Percentiles rank a stretch among this genome's conserved stretches.
phyloP scores from a whole-genome alignment of 2,329 filamentous ascomycete species.

The Elsinoe perseae region DNA sequence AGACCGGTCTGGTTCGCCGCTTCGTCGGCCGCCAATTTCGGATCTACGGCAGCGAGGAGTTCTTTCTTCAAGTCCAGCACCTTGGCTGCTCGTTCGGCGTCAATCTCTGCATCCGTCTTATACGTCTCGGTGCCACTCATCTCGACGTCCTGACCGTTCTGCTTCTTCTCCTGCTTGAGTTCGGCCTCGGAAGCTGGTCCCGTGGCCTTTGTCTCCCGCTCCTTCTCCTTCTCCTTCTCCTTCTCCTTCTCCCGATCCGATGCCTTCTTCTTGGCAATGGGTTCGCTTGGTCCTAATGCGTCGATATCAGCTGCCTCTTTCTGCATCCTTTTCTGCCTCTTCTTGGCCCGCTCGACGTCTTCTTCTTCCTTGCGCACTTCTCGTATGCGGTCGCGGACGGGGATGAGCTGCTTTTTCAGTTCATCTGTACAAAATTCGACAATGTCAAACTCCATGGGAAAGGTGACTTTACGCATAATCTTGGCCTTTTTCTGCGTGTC shows the following conservation, averaged over 20 bases:
- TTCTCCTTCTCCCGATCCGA: constrained; percentile 64
- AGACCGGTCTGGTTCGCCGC: constrained; percentile 88
- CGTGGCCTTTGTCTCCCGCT: constrained; percentile 27
- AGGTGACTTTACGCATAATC: constrained; percentile 98
- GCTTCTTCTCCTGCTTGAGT: constrained; percentile 39
- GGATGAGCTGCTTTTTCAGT: constrained; percentile 71
- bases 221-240: constrained; percentile 26
- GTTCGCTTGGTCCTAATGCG: constrained; percentile 45
- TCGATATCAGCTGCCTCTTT: constrained; percentile 47
- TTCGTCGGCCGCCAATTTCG: constrained; percentile 65
- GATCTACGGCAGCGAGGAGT: constrained; percentile 67
- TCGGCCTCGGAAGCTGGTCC: constrained; percentile 36
- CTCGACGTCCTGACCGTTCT: constrained; percentile 58
- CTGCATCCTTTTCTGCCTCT: constrained; percentile 71
- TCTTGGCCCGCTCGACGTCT: constrained; percentile 83
- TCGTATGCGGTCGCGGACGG: constrained; percentile 91
- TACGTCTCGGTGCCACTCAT: constrained; percentile 76
- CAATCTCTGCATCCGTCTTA: constrained; percentile 91
- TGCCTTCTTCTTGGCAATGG: constrained; percentile 86
- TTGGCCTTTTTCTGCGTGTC: constrained; percentile 97
- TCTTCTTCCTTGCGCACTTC: constrained; percentile 92
- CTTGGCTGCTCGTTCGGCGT: constrained; percentile 70
- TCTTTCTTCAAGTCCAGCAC: constrained; percentile 81
- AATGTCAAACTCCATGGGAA: constrained; percentile 84
- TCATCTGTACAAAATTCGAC: constrained; percentile 95